Conservation (phyloP, 768 basidiomycete species). For the Amanita rimosa region DNA sequence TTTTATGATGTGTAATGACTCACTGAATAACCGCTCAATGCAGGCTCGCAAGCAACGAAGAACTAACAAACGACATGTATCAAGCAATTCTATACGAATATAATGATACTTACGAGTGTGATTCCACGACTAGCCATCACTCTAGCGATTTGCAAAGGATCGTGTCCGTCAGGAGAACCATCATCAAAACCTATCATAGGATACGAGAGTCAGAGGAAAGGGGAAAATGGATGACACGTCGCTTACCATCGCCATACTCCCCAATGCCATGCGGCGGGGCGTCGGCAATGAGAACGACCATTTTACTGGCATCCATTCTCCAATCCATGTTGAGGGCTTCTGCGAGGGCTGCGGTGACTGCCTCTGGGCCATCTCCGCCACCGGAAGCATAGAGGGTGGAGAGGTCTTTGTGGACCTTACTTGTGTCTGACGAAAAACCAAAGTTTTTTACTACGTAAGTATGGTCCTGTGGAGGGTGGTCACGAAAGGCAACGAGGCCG, state of each 20-base stretch:
- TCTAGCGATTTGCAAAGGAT: conserved; percentile 82
- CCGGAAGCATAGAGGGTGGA: conserved; percentile 81
- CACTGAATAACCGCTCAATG: conserved; percentile 87
- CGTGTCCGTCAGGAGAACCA: conserved; percentile 89
- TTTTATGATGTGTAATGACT: conserved; percentile 7
- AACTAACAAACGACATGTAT: conserved; percentile 41
- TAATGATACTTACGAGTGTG: conserved; percentile 52
- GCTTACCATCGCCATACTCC: conserved; percentile 88
- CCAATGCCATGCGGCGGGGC: conserved; percentile 97
- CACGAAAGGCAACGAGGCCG: conserved; percentile 89
- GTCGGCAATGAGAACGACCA: conserved; percentile 95
- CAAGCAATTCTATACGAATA: neutral
- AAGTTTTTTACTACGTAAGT: conserved; percentile 91
- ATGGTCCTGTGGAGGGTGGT: conserved; percentile 96
- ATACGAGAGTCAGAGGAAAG: conserved; percentile 9
- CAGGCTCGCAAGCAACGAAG: conserved; percentile 98
- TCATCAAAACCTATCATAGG: conserved; percentile 67
- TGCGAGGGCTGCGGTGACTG: conserved; percentile 86
- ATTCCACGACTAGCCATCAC: conserved; percentile 87
- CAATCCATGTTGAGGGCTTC: conserved; percentile 87
- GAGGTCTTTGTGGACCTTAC: conserved; percentile 75
- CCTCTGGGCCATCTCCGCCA: conserved; percentile 93
- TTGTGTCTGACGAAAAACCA: conserved; percentile 89
- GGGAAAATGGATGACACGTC: neutral
- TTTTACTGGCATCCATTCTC: conserved; percentile 82